Percentiles rank a stretch among this genome's conserved stretches.
Conservation (phyloP, 441 rosid genomes). For the Croton laevigatus region DNA sequence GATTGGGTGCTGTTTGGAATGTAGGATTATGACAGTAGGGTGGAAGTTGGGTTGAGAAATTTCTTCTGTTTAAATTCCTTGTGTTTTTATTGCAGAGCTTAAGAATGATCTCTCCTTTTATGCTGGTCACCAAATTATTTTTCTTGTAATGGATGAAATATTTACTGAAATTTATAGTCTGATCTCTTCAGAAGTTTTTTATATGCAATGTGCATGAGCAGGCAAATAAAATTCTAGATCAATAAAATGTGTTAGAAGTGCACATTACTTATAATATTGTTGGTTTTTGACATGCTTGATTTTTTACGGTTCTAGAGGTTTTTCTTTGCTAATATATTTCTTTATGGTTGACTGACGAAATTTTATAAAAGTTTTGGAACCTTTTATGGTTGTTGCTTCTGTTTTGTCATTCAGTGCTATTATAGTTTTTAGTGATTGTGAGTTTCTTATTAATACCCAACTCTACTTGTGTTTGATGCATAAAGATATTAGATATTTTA, state of each 20-base stretch:
- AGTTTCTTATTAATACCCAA: no score
- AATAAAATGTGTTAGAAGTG: not conserved
- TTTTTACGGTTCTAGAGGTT: not conserved
- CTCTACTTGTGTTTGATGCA: no score
- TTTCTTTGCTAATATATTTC: not conserved
- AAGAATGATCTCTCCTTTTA: not conserved
- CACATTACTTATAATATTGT: not conserved
- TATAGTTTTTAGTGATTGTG: not conserved
- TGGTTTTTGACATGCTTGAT: not conserved
- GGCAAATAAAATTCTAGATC: no score
- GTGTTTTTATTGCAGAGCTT: not conserved
- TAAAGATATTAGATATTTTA: no score
- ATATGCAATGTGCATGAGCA: not conserved
- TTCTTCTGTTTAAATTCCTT: no score
- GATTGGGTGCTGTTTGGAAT: not conserved
- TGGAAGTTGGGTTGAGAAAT: not conserved
- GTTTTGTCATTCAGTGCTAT: not conserved
- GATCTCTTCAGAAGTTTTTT: not conserved
- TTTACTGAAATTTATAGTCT: not conserved
- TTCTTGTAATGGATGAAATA: not conserved
- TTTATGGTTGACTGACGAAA: not conserved
- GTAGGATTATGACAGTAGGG: no score
- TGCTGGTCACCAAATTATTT: not conserved
- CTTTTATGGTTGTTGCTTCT: not conserved
- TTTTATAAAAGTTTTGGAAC: slow-evolving; percentile 5